A percentile compares a stretch with the other conserved stretches of the same genome.
These are phyloP conservation scores for Aschersonia sp. DNA, from an alignment of 2,329 filamentous ascomycete species.

Conservation along the genomic window DNA sequence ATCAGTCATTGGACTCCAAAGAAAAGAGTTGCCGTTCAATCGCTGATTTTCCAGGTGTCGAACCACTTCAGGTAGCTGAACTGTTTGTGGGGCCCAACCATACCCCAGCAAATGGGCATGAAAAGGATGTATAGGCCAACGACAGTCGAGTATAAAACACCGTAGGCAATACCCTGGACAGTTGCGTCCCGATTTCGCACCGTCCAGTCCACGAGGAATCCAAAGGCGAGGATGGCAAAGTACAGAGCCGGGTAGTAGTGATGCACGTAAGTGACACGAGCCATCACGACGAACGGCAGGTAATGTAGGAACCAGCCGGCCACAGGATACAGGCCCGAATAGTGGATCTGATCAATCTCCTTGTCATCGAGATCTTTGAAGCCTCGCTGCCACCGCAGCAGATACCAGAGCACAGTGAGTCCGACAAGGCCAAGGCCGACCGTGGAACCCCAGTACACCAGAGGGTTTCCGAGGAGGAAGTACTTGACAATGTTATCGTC, in stretches of 20 bases:
- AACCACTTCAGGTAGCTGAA: constrained; percentile 95
- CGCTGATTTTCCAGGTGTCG: constrained; percentile 68
- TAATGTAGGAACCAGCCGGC: constrained; percentile 96
- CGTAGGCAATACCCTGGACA: constrained; percentile 56
- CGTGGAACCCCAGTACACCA: constrained; percentile 92
- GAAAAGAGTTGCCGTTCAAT: constrained; percentile 18
- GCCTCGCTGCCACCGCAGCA: constrained; percentile 90
- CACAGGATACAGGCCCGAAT: constrained; percentile 78
- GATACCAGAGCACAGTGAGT: constrained; percentile 66
- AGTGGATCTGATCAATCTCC: constrained; percentile 91
- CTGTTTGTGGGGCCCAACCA: constrained; percentile 70
- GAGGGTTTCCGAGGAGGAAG: constrained; percentile 91
- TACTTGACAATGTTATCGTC: constrained; percentile 93
- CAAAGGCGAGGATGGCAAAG: constrained; percentile 82
- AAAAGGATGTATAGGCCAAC: constrained; percentile 82
- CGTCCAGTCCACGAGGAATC: constrained; percentile 79
- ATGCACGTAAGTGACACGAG: constrained; percentile 95
- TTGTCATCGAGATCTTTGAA: constrained; percentile 64
- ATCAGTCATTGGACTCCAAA: too few species aligned
- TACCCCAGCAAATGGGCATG: constrained; percentile 90
- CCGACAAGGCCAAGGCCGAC: constrained; percentile 60
- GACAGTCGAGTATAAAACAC: constrained; percentile 54
- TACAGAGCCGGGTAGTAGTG: constrained; percentile 98
- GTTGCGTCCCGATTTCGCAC: constrained; percentile 50
- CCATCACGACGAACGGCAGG: constrained; percentile 92